Evolutionary conservation across 164 flowering plant genomes (phyloP).

Genomic region (Euptelea pleiosperma): DNA sequence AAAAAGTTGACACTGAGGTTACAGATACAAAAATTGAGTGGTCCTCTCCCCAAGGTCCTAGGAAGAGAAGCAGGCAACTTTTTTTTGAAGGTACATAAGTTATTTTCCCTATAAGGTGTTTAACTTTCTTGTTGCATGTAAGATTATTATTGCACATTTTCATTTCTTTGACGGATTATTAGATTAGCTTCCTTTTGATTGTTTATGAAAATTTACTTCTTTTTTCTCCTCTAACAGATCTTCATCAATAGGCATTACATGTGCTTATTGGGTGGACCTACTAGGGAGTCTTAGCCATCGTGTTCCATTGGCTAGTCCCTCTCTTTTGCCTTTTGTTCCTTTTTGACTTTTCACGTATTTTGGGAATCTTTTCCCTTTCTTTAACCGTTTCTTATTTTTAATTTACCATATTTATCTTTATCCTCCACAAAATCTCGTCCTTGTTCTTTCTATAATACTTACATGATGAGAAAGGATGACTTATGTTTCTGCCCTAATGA

Average conservation of each 20-base stretch:
- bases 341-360: no score
- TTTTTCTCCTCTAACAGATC: not conserved
- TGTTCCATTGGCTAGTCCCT: no score
- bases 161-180: not conserved
- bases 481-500: no score
- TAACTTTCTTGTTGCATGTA: not conserved
- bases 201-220: not conserved
- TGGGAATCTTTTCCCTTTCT: no score
- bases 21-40: slow-evolving; percentile 25
- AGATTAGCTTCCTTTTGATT: not conserved
- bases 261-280: no score
- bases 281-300: no score
- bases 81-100: slow-evolving; percentile 41
- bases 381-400: no score
- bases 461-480: no score
- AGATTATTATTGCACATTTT: not conserved
- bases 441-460: no score
- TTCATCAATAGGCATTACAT: not conserved
- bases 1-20: slow-evolving; percentile 42
- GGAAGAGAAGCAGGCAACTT: slow-evolving; percentile 54
- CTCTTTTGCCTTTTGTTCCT: no score
- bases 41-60: slow-evolving; percentile 35
- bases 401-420: no score
- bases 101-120: not conserved
- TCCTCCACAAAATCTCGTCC: no score